These are phyloP conservation scores for Schizochytrium sp. DNA, from an alignment of 108 stramenopile genomes.

Conservation along the genomic window DNA sequence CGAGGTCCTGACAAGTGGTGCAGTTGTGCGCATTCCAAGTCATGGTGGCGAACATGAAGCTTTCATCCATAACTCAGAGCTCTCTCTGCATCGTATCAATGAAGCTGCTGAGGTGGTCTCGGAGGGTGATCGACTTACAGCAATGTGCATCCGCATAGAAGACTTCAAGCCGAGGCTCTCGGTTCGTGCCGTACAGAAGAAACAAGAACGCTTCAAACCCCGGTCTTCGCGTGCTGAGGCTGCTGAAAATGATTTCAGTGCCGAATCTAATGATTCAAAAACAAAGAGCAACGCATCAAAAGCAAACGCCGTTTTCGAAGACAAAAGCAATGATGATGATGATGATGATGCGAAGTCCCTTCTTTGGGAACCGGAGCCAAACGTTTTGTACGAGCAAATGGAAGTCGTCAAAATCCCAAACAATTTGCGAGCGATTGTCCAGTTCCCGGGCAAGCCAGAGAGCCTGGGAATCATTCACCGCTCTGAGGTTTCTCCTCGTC, in stretches of 20 bases:
- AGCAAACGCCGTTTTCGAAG: neutral
- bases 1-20: neutral
- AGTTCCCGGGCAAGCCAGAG: neutral
- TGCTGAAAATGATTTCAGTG: neutral
- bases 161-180: neutral
- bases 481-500: neutral
- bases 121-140: neutral
- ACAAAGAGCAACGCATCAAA: too few species aligned
- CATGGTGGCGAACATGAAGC: conserved; percentile 36
- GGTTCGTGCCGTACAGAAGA: neutral
- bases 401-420: conserved; percentile 5
- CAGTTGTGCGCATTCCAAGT: neutral
- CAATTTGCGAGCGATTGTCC: neutral
- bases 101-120: neutral
- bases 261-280: neutral
- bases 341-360: neutral
- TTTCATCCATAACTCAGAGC: conserved; percentile 11
- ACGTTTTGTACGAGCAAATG: neutral
- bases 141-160: neutral
- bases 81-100: neutral
- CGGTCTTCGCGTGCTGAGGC: neutral
- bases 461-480: neutral
- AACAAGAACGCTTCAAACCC: neutral
- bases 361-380: neutral
- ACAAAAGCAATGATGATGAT: neutral